These are phyloP conservation scores for Colletotrichum chrysophilum DNA, from an alignment of 2,329 filamentous ascomycete species.

Conservation along the genomic window DNA sequence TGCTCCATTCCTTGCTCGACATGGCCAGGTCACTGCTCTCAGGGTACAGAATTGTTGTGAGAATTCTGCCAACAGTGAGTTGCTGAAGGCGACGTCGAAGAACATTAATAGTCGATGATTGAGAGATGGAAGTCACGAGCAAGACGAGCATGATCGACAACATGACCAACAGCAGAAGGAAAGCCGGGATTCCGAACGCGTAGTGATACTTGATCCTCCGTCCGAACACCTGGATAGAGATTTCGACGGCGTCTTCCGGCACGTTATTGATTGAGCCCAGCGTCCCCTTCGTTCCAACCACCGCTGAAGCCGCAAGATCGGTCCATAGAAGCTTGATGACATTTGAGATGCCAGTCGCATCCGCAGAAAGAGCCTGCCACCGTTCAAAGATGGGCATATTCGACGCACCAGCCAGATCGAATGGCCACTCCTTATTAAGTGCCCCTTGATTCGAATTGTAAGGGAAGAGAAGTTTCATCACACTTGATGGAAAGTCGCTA, in stretches of 20 bases:
- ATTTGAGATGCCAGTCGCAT: slow-evolving; percentile 28
- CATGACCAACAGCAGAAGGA: slow-evolving; percentile 21
- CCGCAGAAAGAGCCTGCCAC: slow-evolving; percentile 42
- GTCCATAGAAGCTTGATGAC: slow-evolving; percentile 52
- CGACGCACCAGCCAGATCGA: slow-evolving; percentile 7
- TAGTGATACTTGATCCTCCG: slow-evolving; percentile 35
- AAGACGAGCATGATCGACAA: neutral
- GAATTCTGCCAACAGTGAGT: slow-evolving; percentile 22
- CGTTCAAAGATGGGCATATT: slow-evolving; percentile 44
- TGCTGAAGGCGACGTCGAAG: slow-evolving; percentile 20
- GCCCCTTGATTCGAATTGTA: neutral
- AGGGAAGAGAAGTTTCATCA: slow-evolving; percentile 27
- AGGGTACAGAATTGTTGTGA: slow-evolving; percentile 23
- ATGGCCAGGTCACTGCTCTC: slow-evolving; percentile 18
- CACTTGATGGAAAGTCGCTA: slow-evolving; percentile 32
- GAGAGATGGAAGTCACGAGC: neutral
- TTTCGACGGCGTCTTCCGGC: neutral
- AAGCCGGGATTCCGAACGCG: slow-evolving; percentile 37
- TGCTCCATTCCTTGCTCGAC: slow-evolving; percentile 18
- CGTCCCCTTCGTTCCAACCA: slow-evolving; percentile 41
- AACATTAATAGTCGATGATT: neutral
- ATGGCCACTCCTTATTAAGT: neutral
- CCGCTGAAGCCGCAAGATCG: slow-evolving; percentile 45
- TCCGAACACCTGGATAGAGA: slow-evolving; percentile 31
- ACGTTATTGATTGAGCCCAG: slow-evolving; percentile 20